Base-by-base conservation (phyloP, 768 basidiomycete genomes). In the Pisolithus sp. region DNA sequence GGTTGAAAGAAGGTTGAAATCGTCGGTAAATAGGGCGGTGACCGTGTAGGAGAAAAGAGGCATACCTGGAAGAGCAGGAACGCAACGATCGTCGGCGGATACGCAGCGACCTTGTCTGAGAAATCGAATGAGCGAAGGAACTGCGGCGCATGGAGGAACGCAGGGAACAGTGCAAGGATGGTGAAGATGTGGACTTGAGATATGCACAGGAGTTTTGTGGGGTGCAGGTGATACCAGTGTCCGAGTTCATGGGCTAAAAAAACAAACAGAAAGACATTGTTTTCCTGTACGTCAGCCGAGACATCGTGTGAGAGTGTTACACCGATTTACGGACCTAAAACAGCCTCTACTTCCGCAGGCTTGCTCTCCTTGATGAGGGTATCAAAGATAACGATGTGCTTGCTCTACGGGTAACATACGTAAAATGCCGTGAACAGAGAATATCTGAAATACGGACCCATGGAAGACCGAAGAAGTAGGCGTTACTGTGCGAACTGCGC, bases 391-490 rank as follows among this genome's bases (percentile, higher is more conserved):
- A 98, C 93, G 57, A 95, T 91, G 69, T 93, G 91, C 59, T 93
- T 93, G 72, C 84, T 88, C 87, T 89, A 56, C 5, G 3, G 34
- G 18, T 24, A 17, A 15, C 34, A 34, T 34, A 13, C 4, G 21
- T 9, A 17, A 2, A 48, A 28, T 30, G 39, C 17, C 9, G 30
- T n/a, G 30, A 2, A 26, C n/a, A n/a, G 37, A 20, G 50, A 40
- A 49, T 5, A 34, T 34, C 12, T 15, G 12, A 30, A 40, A 8
- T 0, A 71, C 75, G 39, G 46, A 90, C 91, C 87, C 93, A 94
- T 1, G 94, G 95, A 12, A 97, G 79, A 53, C 95, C 95, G 57
- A 93, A 97, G 76, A 97, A 97, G 73, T 96, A 98, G n/a, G 94
- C 94, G 58, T 97, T 97, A 59, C 86, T 89, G 71, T 99, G 95